These are phyloP conservation scores for Alternaria gaisen DNA, from an alignment of 2,329 filamentous ascomycete genomes.

Conservation along the genomic window DNA sequence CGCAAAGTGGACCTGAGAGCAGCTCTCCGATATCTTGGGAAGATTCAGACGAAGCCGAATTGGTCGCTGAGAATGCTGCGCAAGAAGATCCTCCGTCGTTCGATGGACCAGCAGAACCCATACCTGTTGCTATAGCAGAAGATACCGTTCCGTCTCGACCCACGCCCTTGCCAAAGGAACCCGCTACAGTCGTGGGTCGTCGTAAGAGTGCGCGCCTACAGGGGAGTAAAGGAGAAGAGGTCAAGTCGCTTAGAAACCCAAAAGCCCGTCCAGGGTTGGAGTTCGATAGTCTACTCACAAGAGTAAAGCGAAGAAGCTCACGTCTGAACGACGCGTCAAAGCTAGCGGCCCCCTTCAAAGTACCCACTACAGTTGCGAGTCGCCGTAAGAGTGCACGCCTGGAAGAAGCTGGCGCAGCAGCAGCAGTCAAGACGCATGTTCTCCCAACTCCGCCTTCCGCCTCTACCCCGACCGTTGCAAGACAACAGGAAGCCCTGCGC, in stretches of 20 bases:
- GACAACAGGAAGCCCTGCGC: neutral
- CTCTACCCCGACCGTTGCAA: neutral
- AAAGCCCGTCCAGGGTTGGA: neutral
- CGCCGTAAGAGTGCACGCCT: neutral
- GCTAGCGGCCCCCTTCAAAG: neutral
- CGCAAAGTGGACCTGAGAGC: neutral
- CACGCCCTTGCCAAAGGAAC: neutral
- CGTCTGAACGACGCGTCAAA: neutral
- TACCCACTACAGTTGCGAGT: neutral
- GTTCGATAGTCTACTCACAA: neutral
- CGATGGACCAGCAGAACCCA: neutral
- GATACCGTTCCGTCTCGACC: neutral
- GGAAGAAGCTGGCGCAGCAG: neutral
- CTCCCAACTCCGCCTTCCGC: neutral
- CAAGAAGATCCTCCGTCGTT: neutral
- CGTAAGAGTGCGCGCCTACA: neutral
- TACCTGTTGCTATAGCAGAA: neutral
- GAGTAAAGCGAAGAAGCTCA: neutral
- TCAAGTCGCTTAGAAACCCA: neutral
- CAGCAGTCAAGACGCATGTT: neutral
- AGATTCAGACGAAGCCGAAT: constrained; percentile 1
- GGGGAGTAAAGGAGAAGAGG: neutral
- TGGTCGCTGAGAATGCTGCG: neutral
- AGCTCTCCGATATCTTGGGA: neutral
- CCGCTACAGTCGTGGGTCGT: neutral